phyloP scores from a whole-genome alignment of 208 protist species.

The Wallacemonas sp. region DNA sequence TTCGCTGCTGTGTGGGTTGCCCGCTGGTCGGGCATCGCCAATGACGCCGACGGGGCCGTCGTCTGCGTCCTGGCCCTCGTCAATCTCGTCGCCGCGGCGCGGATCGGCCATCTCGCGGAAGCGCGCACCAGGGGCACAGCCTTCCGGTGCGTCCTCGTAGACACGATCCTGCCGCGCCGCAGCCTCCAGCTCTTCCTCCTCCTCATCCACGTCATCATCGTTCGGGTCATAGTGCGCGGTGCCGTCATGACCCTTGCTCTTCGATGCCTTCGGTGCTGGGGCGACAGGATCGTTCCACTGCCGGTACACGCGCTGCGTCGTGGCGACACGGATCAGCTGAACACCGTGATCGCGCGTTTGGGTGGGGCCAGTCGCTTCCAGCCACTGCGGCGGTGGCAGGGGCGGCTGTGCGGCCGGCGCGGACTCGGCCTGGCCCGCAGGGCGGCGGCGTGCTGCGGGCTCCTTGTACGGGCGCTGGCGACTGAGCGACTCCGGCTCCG shows the following conservation, averaged over 20 bases:
- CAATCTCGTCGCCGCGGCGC: neutral
- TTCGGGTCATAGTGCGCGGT: neutral
- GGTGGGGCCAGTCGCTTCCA: slow-evolving; percentile 8
- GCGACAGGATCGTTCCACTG: slow-evolving; percentile 35
- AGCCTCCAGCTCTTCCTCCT: neutral
- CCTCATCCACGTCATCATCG: slow-evolving; percentile 15
- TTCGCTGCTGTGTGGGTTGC: slow-evolving; percentile 5
- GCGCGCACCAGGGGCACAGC: neutral
- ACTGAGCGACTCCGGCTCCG: slow-evolving; percentile 28
- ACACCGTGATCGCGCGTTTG: slow-evolving; percentile 24
- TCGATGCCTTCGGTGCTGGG: neutral
- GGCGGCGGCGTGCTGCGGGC: neutral
- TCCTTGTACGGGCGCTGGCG: slow-evolving; percentile 7
- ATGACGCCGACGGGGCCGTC: neutral
- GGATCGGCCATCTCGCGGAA: slow-evolving; percentile 7
- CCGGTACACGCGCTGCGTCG: slow-evolving; percentile 44
- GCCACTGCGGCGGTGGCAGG: neutral
- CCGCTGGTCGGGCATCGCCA: neutral
- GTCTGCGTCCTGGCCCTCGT: slow-evolving; percentile 19
- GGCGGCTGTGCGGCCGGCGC: neutral
- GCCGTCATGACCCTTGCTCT: neutral
- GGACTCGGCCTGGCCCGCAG: neutral
- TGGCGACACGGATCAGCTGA: slow-evolving; percentile 18
- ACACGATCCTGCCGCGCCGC: neutral
- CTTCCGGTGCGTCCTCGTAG: slow-evolving; percentile 10